Base-by-base conservation (phyloP, 1,284 basidiomycete species). In the Phellopilus nigrolimitatus region DNA sequence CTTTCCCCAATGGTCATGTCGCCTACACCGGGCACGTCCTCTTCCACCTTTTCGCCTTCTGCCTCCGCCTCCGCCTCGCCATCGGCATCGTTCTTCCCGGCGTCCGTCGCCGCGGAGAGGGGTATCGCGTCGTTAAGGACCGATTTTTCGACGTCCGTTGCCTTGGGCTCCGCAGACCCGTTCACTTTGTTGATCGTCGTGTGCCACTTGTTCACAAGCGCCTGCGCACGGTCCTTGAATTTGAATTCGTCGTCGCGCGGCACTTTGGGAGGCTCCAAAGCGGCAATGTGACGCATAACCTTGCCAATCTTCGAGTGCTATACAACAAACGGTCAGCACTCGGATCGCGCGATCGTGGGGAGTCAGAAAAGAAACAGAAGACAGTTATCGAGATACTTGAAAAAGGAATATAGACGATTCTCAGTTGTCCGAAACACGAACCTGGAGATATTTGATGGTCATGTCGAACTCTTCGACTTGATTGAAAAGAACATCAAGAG, bases 231-330 rank as follows among this genome's bases (percentile, higher is more conserved):
- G 22, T 84, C 78, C 49, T 84, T 84, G 76, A 98, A 95, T 59
- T 88, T 78, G 75, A 85, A 91, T 65, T 95, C 84, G 31, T 81
- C 84, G 62, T 97, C 88, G 51, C 83, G 75, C 10, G 95, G 92
- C 21, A 97, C 83, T 62, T 75, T 79, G 17, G 78, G 76, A 36
- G 71, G 71, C 15, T 71, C 57, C 17, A 95, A 75, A 25, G 82
- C 76, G 39, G 88, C 78, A 61, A 97, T 95, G 69, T 93, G 91
- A 64, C 93, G 90, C 90, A 97, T 95, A 47, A 99, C 95, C 71
- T 98, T 98, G 70, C 90, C 92, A 63, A 98, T 97, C 76, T 97
- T 97, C 56, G 95, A 95, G 73, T 84, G 88, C 82, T 92, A 65
- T 44, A 60, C 41, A 30, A 27, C 51, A 58, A 58, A 51, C 51